A percentile compares a stretch with the other conserved stretches of the same genome.
phyloP scores from a whole-genome alignment of 2,329 filamentous ascomycete genomes.

The Talaromyces sp. region DNA sequence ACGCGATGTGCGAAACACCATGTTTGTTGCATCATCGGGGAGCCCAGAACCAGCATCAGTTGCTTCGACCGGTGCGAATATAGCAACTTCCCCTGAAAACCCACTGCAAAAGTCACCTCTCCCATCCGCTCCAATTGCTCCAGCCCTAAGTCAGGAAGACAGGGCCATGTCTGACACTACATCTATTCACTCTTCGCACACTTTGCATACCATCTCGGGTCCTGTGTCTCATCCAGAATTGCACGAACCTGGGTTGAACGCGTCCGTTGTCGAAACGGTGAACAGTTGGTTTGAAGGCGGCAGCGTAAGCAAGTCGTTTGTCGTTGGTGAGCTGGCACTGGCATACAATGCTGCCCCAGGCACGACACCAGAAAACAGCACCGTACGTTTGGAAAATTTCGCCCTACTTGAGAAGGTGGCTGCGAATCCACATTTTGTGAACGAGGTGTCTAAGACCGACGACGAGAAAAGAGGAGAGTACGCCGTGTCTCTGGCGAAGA shows the following conservation, averaged over 20 bases:
- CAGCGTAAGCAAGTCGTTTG: constrained; percentile 61
- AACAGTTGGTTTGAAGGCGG: constrained; percentile 76
- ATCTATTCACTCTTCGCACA: constrained; percentile 84
- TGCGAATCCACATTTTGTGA: constrained; percentile 86
- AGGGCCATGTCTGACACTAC: constrained; percentile 76
- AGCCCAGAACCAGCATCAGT: constrained; percentile 15
- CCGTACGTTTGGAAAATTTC: constrained; percentile 86
- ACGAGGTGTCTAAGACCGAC: constrained; percentile 51
- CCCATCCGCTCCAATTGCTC: constrained; percentile 24
- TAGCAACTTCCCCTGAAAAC: neutral
- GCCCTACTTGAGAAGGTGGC: constrained; percentile 83
- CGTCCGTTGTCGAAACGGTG: constrained; percentile 88
- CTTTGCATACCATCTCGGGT: constrained; percentile 60
- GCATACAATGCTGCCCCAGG: constrained; percentile 56
- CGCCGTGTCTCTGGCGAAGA: constrained; percentile 63
- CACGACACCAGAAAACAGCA: constrained; percentile 35
- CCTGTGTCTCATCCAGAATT: constrained; percentile 78
- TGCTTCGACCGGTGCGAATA: neutral
- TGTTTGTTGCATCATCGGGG: constrained; percentile 9
- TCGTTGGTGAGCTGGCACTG: constrained; percentile 85
- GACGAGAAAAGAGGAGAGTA: constrained; percentile 68
- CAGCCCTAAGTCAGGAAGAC: constrained; percentile 52
- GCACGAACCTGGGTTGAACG: constrained; percentile 71
- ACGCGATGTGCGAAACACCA: constrained; percentile 82
- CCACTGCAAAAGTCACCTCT: constrained; percentile 12